phyloP scores from a whole-genome alignment of 2,329 filamentous ascomycete species.

The Fusarium dlaminii region DNA sequence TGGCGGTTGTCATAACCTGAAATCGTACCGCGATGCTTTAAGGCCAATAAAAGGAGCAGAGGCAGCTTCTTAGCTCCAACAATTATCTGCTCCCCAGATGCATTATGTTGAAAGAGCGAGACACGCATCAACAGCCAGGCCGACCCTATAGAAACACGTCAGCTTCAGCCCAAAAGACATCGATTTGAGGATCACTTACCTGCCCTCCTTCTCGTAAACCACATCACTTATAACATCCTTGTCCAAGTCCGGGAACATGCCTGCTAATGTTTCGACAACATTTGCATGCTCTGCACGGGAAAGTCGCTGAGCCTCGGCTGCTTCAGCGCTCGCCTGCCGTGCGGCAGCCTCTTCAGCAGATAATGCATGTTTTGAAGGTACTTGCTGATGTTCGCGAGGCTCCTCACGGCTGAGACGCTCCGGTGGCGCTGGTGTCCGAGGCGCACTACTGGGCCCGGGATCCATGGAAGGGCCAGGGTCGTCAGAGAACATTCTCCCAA shows the following conservation, averaged over 20 bases:
- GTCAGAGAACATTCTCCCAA: conserved; percentile 93
- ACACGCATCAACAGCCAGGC: conserved; percentile 86
- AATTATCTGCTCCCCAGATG: not conserved
- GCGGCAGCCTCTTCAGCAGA: conserved; percentile 89
- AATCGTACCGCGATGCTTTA: not conserved
- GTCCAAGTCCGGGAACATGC: conserved; percentile 97
- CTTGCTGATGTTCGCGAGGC: conserved; percentile 45
- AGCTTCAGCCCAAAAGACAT: not conserved
- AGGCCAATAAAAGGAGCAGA: not conserved
- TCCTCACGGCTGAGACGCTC: conserved; percentile 47
- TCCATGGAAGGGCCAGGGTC: conserved; percentile 56
- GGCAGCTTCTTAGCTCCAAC: not conserved
- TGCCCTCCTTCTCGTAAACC: conserved; percentile 92
- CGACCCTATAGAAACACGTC: conserved; percentile 65
- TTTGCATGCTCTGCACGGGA: conserved; percentile 86
- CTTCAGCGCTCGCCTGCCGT: conserved; percentile 88
- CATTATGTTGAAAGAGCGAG: conserved; percentile 69
- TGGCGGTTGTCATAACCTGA: conserved; percentile 1
- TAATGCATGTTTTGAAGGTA: conserved; percentile 56
- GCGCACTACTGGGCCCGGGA: conserved; percentile 44
- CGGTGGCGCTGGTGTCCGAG: conserved; percentile 51
- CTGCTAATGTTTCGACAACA: conserved; percentile 90
- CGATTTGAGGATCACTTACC: conserved; percentile 64
- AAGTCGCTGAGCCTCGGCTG: conserved; percentile 85
- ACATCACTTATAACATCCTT: conserved; percentile 96